Evolutionary conservation across 768 basidiomycete genomes (phyloP).

Genomic region (Paxillus involutus): DNA sequence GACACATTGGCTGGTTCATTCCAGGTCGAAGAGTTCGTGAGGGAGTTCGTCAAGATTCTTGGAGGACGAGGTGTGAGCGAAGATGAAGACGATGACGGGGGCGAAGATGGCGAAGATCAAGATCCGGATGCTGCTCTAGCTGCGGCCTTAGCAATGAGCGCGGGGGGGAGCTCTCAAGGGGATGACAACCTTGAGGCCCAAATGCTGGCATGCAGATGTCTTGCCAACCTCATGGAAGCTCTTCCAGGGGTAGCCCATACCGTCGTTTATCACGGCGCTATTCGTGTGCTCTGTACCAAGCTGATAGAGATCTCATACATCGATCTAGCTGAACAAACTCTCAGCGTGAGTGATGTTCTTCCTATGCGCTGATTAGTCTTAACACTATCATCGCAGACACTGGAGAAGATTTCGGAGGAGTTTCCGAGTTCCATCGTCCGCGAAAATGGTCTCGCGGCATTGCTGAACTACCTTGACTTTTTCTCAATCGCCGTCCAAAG

Average conservation of each 20-base stretch:
- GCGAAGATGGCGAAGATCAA: slow-evolving; percentile 58
- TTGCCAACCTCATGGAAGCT: slow-evolving; percentile 99
- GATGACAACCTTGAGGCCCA: slow-evolving; percentile 93
- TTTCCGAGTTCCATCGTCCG: slow-evolving; percentile 94
- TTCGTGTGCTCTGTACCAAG: slow-evolving; percentile 96
- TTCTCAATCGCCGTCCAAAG: slow-evolving; percentile 98
- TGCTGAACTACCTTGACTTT: slow-evolving; percentile 96
- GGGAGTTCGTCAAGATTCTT: slow-evolving; percentile 88
- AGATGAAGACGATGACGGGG: slow-evolving; percentile 72
- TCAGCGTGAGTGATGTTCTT: slow-evolving; percentile 70
- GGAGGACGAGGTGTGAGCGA: slow-evolving; percentile 73
- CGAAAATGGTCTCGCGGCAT: slow-evolving; percentile 89
- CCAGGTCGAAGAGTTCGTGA: slow-evolving; percentile 87
- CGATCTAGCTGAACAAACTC: slow-evolving; percentile 95
- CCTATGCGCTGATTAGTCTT: slow-evolving; percentile 7
- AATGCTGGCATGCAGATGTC: slow-evolving; percentile 92
- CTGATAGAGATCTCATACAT: slow-evolving; percentile 96
- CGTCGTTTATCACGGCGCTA: slow-evolving; percentile 97
- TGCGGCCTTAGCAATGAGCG: slow-evolving; percentile 82
- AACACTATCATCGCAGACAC: slow-evolving; percentile 56
- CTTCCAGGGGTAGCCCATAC: slow-evolving; percentile 96
- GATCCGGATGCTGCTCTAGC: slow-evolving; percentile 89
- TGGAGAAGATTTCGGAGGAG: slow-evolving; percentile 98
- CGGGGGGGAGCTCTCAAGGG: slow-evolving; percentile 65
- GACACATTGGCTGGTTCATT: slow-evolving; percentile 97